Evolutionary conservation across 768 basidiomycete species (phyloP).

Genomic region (Pleurotus platypus): DNA sequence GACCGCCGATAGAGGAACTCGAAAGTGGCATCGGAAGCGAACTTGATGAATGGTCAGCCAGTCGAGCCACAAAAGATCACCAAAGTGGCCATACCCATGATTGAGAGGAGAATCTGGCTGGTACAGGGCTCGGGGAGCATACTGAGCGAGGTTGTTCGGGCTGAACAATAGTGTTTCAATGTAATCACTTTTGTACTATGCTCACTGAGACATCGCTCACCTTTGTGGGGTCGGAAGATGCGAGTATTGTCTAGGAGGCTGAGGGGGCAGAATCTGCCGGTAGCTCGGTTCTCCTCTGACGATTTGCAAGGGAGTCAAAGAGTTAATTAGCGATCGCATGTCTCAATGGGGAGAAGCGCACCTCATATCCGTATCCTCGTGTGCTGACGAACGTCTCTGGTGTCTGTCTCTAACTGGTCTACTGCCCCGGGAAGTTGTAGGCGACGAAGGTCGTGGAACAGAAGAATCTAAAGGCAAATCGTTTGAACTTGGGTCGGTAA

Average conservation of each 20-base stretch:
- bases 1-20: slow-evolving; percentile 9
- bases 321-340: not conserved
- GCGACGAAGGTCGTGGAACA: not conserved
- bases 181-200: not conserved
- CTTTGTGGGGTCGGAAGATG: slow-evolving; percentile 36
- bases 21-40: slow-evolving; percentile 10
- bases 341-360: not conserved
- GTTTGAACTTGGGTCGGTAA: slow-evolving; percentile 7
- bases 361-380: not conserved
- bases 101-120: slow-evolving; percentile 25
- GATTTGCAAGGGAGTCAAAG: not conserved
- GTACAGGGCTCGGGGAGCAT: slow-evolving; percentile 16
- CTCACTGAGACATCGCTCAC: slow-evolving; percentile 12
- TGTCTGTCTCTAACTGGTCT: not conserved
- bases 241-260: slow-evolving; percentile 21
- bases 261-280: slow-evolving; percentile 14
- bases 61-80: slow-evolving; percentile 6
- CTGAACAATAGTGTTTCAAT: slow-evolving; percentile 12
- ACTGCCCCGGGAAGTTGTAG: not conserved
- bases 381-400: not conserved
- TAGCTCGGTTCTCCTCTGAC: not conserved
- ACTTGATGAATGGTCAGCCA: slow-evolving; percentile 12
- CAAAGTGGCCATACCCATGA: slow-evolving; percentile 15
- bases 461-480: slow-evolving; percentile 3
- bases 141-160: slow-evolving; percentile 25